Evolutionary conservation across 148 eudicot species (phyloP).

Genomic region (Cornus controversa): DNA sequence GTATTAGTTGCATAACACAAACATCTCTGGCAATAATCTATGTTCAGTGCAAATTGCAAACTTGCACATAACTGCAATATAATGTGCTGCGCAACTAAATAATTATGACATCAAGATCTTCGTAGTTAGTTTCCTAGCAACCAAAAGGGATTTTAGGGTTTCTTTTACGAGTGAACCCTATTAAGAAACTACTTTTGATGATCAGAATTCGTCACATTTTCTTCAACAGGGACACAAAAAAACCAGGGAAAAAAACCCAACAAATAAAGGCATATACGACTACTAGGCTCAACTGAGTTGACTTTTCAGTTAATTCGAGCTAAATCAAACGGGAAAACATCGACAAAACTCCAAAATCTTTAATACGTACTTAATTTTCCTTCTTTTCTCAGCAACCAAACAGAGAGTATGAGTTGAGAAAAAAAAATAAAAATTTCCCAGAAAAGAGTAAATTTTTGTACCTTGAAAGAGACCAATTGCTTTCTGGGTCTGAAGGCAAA

Average conservation of each 20-base stretch:
- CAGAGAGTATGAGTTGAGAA: neutral
- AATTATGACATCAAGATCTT: neutral
- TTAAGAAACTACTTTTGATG: no score
- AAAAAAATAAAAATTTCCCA: neutral
- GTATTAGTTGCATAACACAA: neutral
- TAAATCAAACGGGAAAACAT: neutral
- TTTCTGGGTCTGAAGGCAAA: conserved; percentile 18
- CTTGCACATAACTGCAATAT: neutral
- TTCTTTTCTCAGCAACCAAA: neutral
- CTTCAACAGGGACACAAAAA: neutral
- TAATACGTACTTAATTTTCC: no score
- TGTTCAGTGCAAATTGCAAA: neutral
- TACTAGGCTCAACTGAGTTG: no score
- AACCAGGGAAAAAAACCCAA: neutral
- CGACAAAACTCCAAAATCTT: neutral
- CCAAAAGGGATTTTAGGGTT: no score
- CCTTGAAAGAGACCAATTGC: conserved; percentile 29
- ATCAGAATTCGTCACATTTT: neutral
- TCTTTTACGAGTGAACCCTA: no score
- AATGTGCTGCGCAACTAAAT: neutral
- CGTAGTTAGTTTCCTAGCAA: neutral
- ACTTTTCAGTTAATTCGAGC: neutral
- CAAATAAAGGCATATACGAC: neutral
- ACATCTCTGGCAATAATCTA: neutral
- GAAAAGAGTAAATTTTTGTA: neutral